phyloP scores from a whole-genome alignment of 2,329 filamentous ascomycete species.

The Penicillium sp. region DNA sequence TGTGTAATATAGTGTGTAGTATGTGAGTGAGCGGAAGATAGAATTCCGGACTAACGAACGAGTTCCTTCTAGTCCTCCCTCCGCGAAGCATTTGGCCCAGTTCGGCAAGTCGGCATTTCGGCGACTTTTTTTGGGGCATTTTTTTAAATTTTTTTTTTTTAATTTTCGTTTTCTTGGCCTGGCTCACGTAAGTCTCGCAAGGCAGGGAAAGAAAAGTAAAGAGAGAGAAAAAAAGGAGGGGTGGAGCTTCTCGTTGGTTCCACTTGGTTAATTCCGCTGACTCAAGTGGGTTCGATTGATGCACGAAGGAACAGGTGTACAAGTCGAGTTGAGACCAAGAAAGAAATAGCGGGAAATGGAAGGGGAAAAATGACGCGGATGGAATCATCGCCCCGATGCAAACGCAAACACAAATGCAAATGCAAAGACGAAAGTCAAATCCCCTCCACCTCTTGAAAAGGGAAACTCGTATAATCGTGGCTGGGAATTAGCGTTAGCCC shows the following conservation, averaged over 20 bases:
- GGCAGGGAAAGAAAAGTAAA: background rate
- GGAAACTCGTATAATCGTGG: background rate
- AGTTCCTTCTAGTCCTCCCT: too few species aligned
- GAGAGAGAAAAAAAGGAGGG: constrained; percentile 11
- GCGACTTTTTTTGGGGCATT: constrained; percentile 4
- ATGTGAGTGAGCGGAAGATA: constrained; percentile 10
- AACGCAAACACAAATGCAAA: background rate
- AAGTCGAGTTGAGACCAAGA: too few species aligned
- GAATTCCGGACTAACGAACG: background rate
- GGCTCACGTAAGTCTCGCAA: constrained; percentile 14
- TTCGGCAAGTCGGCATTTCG: constrained; percentile 29
- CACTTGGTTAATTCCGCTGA: constrained; percentile 15
- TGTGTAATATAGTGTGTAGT: background rate
- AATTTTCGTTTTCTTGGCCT: constrained; percentile 1
- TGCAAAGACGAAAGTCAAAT: background rate
- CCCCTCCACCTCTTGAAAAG: background rate
- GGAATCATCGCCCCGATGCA: background rate
- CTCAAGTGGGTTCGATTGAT: constrained; percentile 12
- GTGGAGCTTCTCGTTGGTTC: constrained; percentile 4
- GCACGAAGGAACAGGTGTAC: background rate
- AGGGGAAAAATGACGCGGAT: background rate
- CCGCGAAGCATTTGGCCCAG: constrained; percentile 8
- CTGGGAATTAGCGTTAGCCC: background rate
- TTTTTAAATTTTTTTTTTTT: background rate
- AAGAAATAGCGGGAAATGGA: background rate